Evolutionary conservation across 208 protist genomes (phyloP).

Genomic region (Trypanosoma cruzi): DNA sequence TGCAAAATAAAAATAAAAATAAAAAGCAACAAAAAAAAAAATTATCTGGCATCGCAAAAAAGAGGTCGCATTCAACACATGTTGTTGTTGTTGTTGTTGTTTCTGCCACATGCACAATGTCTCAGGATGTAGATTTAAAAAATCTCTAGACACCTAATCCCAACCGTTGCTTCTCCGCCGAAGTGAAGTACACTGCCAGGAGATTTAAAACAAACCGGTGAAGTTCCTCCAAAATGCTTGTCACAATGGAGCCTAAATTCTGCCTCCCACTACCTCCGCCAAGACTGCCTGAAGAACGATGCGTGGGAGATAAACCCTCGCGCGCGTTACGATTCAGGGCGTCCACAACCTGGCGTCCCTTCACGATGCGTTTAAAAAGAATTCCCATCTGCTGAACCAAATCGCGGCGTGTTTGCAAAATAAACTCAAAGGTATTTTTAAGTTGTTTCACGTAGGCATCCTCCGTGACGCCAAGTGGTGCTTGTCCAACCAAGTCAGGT

Average conservation of each 20-base stretch:
- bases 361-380: conserved; percentile 54
- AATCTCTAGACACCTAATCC: conserved; percentile 29
- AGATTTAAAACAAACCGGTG: conserved; percentile 51
- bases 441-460: conserved; percentile 61
- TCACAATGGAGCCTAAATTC: conserved; percentile 40
- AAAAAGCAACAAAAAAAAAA: background rate
- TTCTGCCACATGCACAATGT: too few species aligned
- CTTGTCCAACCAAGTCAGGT: conserved; percentile 8
- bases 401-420: conserved; percentile 67
- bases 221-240: conserved; percentile 64
- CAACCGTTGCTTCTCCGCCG: conserved; percentile 66
- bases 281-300: conserved; percentile 1
- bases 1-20: conserved; percentile 1
- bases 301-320: conserved; percentile 5
- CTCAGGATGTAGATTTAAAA: background rate
- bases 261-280: conserved; percentile 9
- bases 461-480: conserved; percentile 27
- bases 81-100: too few species aligned
- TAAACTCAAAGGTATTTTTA: conserved; percentile 79
- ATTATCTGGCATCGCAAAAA: background rate
- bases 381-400: conserved; percentile 69
- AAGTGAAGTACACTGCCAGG: conserved; percentile 52
- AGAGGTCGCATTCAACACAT: background rate
- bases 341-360: conserved; percentile 68
- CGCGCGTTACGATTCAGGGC: conserved; percentile 43